Percentiles rank a stretch among this genome's conserved stretches.
phyloP scores from a whole-genome alignment of 1,139 yeast genomes.

The Tardiomyces depauwii region DNA sequence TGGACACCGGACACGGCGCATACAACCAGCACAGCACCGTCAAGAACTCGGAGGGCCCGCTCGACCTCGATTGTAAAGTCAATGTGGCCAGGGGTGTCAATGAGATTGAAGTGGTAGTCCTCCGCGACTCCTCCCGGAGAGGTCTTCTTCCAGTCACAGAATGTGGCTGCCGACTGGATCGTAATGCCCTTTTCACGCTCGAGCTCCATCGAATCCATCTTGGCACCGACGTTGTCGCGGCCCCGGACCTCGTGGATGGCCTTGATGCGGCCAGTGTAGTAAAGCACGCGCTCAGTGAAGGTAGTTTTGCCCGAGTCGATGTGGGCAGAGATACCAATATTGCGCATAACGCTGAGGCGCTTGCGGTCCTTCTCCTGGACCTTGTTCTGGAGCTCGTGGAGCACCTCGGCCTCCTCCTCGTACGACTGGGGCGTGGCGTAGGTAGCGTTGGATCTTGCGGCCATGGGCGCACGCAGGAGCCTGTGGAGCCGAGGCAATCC shows the following conservation, averaged over 20 bases:
- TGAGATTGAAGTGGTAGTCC: conserved; percentile 79
- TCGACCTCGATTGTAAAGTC: conserved; percentile 98
- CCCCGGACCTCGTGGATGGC: conserved; percentile 98
- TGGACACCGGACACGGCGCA: conserved; percentile 99
- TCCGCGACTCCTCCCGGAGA: conserved; percentile 21
- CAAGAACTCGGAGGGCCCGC: conserved; percentile 90
- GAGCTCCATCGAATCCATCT: conserved; percentile 96
- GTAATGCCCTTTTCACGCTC: conserved; percentile 98
- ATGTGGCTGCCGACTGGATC: conserved; percentile 97
- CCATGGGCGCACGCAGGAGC: neutral
- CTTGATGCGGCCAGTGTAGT: conserved; percentile 93
- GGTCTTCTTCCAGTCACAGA: conserved; percentile 84
- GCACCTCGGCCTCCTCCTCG: conserved; percentile 23
- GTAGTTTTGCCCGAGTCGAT: conserved; percentile 96
- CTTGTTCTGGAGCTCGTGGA: conserved; percentile 32
- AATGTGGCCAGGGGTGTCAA: conserved; percentile 95
- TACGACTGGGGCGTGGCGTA: conserved; percentile 11
- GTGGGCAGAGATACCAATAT: conserved; percentile 96
- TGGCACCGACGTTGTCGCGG: conserved; percentile 95
- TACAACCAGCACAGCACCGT: conserved; percentile 95
- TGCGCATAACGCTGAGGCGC: conserved; percentile 56
- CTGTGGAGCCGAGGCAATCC: neutral
- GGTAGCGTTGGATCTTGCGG: conserved; percentile 32
- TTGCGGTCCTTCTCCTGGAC: conserved; percentile 48
- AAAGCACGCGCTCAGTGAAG: conserved; percentile 91